phyloP scores from a whole-genome alignment of 2,329 filamentous ascomycete species.

The Nannizzia gypsea region DNA sequence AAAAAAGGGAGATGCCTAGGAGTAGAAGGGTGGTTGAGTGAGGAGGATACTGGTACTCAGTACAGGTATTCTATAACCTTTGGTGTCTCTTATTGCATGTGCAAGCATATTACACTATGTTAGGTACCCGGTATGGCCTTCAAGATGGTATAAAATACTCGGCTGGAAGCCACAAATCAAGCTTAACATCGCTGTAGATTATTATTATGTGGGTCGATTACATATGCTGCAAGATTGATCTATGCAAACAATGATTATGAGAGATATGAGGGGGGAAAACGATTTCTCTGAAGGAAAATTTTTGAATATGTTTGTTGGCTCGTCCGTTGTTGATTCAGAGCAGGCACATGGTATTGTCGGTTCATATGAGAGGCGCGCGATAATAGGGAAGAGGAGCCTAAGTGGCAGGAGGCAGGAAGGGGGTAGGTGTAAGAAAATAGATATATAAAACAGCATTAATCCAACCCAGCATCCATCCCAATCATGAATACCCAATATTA shows the following conservation, averaged over 20 bases:
- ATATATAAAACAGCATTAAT: conserved; percentile 8
- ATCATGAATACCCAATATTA: conserved; percentile 4
- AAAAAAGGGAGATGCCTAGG: conserved; percentile 63
- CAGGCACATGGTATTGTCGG: background rate
- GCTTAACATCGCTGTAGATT: background rate
- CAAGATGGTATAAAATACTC: background rate
- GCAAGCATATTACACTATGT: background rate
- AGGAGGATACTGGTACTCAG: background rate
- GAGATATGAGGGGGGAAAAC: background rate
- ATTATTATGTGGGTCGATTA: background rate
- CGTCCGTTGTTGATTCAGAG: background rate
- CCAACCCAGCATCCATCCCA: conserved; percentile 1
- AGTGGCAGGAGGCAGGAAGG: background rate
- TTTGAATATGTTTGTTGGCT: background rate
- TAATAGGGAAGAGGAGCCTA: background rate
- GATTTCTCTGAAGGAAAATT: background rate
- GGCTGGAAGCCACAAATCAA: background rate
- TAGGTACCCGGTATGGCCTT: background rate
- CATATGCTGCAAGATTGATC: background rate
- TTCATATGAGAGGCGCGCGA: background rate
- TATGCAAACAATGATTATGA: background rate
- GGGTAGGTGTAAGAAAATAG: background rate
- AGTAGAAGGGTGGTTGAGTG: conserved; percentile 34
- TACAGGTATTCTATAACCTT: no score
- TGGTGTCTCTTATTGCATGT: no score